Evolutionary conservation across 352 stramenopile genomes (phyloP), one percentile per base, ranked within the genome.

Genomic region (Phytophthora parvispora): DNA sequence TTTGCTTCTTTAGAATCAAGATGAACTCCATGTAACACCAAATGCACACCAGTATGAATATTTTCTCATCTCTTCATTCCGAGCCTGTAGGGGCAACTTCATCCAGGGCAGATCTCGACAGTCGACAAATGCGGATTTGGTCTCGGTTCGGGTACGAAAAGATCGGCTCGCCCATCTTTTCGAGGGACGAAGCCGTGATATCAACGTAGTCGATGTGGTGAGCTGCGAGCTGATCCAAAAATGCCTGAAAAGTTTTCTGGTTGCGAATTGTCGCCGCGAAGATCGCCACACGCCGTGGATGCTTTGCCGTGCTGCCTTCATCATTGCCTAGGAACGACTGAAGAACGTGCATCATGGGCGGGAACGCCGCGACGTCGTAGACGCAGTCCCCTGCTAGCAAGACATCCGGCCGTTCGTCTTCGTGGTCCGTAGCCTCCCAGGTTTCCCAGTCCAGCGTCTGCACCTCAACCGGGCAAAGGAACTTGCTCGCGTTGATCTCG

Each of bases 241-340:
- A 93, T n/a, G 64, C 69, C 53, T 92, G 76, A 54, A 95, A 95
- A 4, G 88, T 95, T 29, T 75, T 68, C 31, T 88, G 81, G 53
- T 91, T 95, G 34, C 88, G 88, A 53, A 95, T 86, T 16, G 88
- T 95, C 4, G 84, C 75, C 2, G 88, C 86, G 38, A 95, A 94
- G 53, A 94, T 88, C 9, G 86, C 88, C n/a, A 80, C 60, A 4
- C 83, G 83, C 28, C 72, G 18, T 0, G 27, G 47, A 32, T 52
- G 27, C 9, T 67, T 47, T 5, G 4, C 51, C 10, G 27, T 57
- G 10, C 24, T 40, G 34, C 38, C 56, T 60, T 62, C 27, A 6
- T 65, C 40, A 1, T 61, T 43, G 15, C 60, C 77, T 8, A 95
- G 72, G 47, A 95, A 95, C 2, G 47, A 50, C 27, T 89, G 73